A percentile compares a stretch with the other conserved stretches of the same genome.
phyloP scores from a whole-genome alignment of 805 yeast species.

The Hanseniaspora meyeri region DNA sequence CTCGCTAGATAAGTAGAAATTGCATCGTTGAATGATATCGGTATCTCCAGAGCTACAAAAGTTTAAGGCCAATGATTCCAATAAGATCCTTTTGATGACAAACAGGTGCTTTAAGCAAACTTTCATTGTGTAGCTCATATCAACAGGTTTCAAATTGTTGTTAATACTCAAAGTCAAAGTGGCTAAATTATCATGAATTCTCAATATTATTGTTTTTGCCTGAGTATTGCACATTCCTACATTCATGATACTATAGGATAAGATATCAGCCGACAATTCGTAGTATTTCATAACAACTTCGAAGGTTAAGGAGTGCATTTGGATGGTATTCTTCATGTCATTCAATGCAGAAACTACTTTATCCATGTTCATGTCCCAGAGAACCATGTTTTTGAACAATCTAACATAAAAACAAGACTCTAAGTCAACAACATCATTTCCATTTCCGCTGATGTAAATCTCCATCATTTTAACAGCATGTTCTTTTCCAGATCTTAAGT shows the following conservation, averaged over 20 bases:
- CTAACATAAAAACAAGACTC: conserved; percentile 43
- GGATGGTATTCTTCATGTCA: conserved; percentile 13
- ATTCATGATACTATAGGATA: conserved; percentile 61
- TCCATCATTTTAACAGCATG: conserved; percentile 49
- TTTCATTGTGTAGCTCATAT: conserved; percentile 43
- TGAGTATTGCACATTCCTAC: conserved; percentile 53
- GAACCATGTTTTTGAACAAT: conserved; percentile 48
- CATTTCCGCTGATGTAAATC: conserved; percentile 47
- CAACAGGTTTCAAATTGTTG: conserved; percentile 19
- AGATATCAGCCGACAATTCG: conserved; percentile 59
- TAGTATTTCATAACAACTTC: conserved; percentile 53
- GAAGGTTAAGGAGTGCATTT: conserved; percentile 32
- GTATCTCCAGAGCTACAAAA: conserved; percentile 91
- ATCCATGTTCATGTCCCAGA: conserved; percentile 47
- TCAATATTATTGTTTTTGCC: conserved; percentile 38
- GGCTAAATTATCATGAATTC: conserved; percentile 22
- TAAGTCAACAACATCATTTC: conserved; percentile 32
- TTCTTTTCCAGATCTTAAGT: conserved; percentile 49
- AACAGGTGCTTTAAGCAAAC: conserved; percentile 41
- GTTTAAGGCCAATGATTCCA: conserved; percentile 54
- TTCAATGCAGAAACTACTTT: conserved; percentile 24
- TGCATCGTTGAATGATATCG: conserved; percentile 49
- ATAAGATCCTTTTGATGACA: conserved; percentile 45
- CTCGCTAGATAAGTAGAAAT: conserved; percentile 1
- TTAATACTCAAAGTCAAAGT: conserved; percentile 17